phyloP scores from a whole-genome alignment of 306 rosid genomes.

The Boehmeria nivea region DNA sequence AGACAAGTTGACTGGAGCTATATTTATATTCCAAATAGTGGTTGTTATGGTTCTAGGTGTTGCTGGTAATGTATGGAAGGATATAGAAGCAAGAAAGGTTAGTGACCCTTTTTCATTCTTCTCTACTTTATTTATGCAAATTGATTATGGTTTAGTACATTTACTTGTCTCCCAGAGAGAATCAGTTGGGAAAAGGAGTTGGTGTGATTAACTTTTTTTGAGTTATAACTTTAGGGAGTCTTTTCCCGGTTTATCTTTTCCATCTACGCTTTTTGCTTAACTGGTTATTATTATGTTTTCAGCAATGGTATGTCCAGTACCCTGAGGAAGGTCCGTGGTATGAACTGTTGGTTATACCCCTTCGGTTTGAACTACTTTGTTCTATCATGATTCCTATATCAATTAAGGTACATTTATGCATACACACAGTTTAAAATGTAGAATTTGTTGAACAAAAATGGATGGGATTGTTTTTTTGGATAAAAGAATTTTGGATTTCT shows the following conservation, averaged over 20 bases:
- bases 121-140: background rate
- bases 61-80: conserved; percentile 99
- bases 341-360: conserved; percentile 87
- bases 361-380: conserved; percentile 96
- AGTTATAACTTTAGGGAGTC: background rate
- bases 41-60: conserved; percentile 94
- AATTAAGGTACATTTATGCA: conserved; percentile 65
- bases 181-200: no score
- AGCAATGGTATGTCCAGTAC: conserved; percentile 94
- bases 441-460: background rate
- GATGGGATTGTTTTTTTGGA: background rate
- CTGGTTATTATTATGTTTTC: conserved; percentile 10
- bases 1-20: conserved; percentile 98
- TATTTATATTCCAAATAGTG: conserved; percentile 90
- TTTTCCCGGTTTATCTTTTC: background rate
- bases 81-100: conserved; percentile 94
- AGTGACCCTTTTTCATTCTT: conserved; percentile 1
- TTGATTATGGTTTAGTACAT: no score
- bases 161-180: no score
- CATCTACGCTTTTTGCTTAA: background rate
- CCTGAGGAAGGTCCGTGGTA: conserved; percentile 94
- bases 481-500: background rate
- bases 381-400: conserved; percentile 99
- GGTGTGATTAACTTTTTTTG: no score
- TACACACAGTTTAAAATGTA: no score